phyloP scores from a whole-genome alignment of 202 grass and related monocot species.

The Setaria viridis region DNA sequence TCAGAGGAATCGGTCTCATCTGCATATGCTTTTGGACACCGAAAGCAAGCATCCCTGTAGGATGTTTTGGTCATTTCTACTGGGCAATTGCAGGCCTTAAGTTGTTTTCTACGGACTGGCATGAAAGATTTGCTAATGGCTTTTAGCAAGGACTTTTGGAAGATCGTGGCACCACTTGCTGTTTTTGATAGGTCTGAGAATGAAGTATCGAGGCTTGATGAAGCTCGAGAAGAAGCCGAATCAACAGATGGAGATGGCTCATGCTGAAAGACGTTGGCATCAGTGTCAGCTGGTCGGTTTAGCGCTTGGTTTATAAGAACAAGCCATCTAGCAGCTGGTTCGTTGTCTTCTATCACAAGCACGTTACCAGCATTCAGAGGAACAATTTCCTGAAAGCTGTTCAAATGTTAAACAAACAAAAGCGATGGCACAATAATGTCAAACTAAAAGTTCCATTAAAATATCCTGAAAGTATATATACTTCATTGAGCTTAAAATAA shows the following conservation, averaged over 20 bases:
- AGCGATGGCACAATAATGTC: conserved; percentile 6
- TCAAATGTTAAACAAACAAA: conserved; percentile 48
- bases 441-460: conserved; percentile 13
- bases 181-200: conserved; percentile 68
- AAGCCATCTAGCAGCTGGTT: conserved; percentile 93
- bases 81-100: conserved; percentile 83
- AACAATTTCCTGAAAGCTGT: conserved; percentile 99
- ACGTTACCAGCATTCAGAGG: conserved; percentile 98
- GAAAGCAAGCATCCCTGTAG: conserved; percentile 80
- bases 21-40: conserved; percentile 48
- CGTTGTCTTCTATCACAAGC: conserved; percentile 91
- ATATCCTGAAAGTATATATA: conserved; percentile 26
- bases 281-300: conserved; percentile 58
- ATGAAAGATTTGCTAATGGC: conserved; percentile 83
- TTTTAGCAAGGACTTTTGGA: conserved; percentile 84
- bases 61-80: conserved; percentile 68
- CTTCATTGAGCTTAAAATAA: conserved; percentile 7
- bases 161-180: conserved; percentile 66
- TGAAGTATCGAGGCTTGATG: conserved; percentile 55
- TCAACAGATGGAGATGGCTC: conserved; percentile 52
- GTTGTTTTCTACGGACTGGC: conserved; percentile 60
- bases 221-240: conserved; percentile 63
- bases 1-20: conserved; percentile 67
- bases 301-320: conserved; percentile 91
- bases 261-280: conserved; percentile 54